phyloP scores from a whole-genome alignment of 352 stramenopile species.

The Pythium plurisporium region DNA sequence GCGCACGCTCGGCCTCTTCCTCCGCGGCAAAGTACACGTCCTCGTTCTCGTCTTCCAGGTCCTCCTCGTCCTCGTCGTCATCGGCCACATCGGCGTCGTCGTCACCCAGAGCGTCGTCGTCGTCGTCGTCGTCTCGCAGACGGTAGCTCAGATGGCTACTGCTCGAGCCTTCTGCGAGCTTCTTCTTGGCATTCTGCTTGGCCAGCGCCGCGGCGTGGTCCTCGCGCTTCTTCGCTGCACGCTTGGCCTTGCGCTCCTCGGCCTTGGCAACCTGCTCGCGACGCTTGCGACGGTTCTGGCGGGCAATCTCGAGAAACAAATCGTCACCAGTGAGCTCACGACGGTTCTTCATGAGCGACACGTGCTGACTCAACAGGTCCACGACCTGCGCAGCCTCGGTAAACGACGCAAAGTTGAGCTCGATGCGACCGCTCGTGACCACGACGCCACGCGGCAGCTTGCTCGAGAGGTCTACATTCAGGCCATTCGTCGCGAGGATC shows the following conservation, averaged over 20 bases:
- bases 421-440: conserved; percentile 70
- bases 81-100: conserved; percentile 9
- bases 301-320: conserved; percentile 31
- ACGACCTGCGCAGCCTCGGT: conserved; percentile 69
- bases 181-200: conserved; percentile 20
- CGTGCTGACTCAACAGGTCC: conserved; percentile 52
- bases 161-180: background rate
- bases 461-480: conserved; percentile 48
- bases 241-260: conserved; percentile 22
- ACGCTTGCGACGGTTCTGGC: conserved; percentile 28
- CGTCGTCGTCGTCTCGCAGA: conserved; percentile 20
- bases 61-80: conserved; percentile 11
- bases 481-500: conserved; percentile 35
- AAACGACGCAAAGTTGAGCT: conserved; percentile 70
- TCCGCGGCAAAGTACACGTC: conserved; percentile 53
- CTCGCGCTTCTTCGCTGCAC: conserved; percentile 20
- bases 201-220: conserved; percentile 13
- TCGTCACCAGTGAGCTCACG: conserved; percentile 43
- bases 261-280: conserved; percentile 34
- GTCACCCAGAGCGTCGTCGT: conserved; percentile 30
- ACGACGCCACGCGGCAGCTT: conserved; percentile 58
- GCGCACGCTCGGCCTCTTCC: conserved; percentile 28
- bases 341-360: conserved; percentile 49
- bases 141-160: conserved; percentile 17
- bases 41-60: conserved; percentile 30